A percentile compares a stretch with the other conserved stretches of the same genome.
Conservation (phyloP, 495 filamentous ascomycete species). For the Neurospora intermedia region DNA sequence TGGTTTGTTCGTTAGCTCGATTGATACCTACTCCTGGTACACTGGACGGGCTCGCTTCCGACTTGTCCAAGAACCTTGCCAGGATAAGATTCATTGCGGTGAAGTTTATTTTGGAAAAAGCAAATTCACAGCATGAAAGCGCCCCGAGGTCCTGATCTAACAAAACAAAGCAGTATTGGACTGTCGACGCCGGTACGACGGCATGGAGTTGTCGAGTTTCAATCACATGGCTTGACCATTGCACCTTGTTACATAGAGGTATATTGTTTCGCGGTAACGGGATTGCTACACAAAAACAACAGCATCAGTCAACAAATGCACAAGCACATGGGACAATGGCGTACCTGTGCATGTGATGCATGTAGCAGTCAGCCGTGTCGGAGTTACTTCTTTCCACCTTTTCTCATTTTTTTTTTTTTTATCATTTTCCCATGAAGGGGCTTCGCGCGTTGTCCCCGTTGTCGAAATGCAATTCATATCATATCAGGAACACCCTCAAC, state of each 20-base stretch:
- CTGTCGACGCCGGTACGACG: neutral
- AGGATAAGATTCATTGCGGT: too few species aligned
- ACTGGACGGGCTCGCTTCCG: too few species aligned
- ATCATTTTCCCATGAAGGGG: neutral
- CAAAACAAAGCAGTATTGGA: too few species aligned
- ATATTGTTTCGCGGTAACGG: neutral
- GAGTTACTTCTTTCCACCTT: neutral
- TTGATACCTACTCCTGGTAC: too few species aligned
- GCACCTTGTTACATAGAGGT: neutral
- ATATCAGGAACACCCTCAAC: neutral
- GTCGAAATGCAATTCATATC: neutral
- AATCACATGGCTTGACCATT: neutral
- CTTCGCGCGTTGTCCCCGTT: too few species aligned
- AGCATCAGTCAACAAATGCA: neutral
- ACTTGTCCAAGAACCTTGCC: too few species aligned
- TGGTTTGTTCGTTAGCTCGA: too few species aligned
- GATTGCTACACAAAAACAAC: neutral
- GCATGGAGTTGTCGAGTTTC: neutral
- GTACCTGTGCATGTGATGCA: neutral
- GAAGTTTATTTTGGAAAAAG: too few species aligned
- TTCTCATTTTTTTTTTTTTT: neutral
- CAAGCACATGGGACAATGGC: neutral
- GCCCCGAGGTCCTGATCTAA: too few species aligned
- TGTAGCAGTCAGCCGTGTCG: neutral
- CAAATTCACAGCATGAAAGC: too few species aligned